These are phyloP conservation scores for Knufia fluminis DNA, from an alignment of 2,329 filamentous ascomycete genomes.

Conservation along the genomic window DNA sequence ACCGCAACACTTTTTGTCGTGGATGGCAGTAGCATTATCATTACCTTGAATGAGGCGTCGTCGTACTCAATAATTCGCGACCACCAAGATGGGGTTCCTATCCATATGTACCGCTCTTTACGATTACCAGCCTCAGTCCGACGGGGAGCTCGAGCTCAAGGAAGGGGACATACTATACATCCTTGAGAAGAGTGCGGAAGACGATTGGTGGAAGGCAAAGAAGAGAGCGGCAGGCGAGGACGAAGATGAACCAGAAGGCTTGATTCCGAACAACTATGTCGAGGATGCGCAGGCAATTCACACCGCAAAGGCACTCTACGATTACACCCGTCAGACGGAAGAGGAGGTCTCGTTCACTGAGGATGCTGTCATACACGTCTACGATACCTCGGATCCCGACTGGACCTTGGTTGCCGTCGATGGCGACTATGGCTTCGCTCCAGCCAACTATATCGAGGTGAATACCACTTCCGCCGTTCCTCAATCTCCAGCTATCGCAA, in stretches of 20 bases:
- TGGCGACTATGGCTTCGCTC: conserved; percentile 85
- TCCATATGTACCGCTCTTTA: conserved; percentile 86
- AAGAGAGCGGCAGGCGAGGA: conserved; percentile 76
- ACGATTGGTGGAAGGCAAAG: conserved; percentile 94
- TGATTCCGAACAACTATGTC: conserved; percentile 91
- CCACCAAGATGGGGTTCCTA: conserved; percentile 68
- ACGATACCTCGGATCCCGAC: conserved; percentile 84
- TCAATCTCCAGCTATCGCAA: conserved; percentile 25
- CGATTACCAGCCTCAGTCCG: conserved; percentile 80
- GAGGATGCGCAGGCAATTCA: conserved; percentile 64
- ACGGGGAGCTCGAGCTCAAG: conserved; percentile 72
- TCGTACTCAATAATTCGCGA: neutral
- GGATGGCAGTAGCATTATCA: neutral
- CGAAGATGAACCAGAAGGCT: conserved; percentile 79
- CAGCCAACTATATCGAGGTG: conserved; percentile 89
- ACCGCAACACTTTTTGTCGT: too few relatives aligned
- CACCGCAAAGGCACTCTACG: conserved; percentile 86
- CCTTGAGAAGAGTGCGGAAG: conserved; percentile 67
- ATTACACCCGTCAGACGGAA: conserved; percentile 93
- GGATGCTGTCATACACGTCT: conserved; percentile 72
- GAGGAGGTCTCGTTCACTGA: conserved; percentile 95
- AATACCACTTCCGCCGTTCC: conserved; percentile 42
- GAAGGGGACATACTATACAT: conserved; percentile 87
- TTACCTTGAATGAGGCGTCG: neutral
- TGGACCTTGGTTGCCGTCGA: conserved; percentile 88